Percentiles rank a stretch among this genome's conserved stretches.
Evolutionary conservation across 2,329 filamentous ascomycete genomes (phyloP).

Genomic region (Trichoderma sp.): DNA sequence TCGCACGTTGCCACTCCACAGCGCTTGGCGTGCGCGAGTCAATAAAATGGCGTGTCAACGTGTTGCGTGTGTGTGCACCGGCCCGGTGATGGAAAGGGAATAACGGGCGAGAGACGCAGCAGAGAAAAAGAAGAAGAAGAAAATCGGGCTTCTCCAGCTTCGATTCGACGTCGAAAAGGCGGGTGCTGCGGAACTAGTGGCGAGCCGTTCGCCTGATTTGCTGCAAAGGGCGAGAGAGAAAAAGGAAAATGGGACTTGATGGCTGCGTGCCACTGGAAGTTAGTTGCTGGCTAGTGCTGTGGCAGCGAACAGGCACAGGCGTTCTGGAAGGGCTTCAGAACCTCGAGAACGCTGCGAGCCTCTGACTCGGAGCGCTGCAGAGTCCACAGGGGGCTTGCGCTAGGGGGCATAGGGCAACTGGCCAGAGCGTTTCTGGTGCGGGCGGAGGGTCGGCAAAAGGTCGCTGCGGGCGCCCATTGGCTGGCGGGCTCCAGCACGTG

Average conservation of each 20-base stretch:
- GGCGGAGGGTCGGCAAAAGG: not conserved
- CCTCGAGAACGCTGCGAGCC: not conserved
- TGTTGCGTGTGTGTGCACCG: not conserved
- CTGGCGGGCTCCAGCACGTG: not conserved
- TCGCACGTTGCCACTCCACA: constrained; percentile 10
- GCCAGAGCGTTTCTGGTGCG: not conserved
- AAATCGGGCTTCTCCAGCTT: not conserved
- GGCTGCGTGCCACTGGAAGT: not conserved
- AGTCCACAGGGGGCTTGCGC: constrained; percentile 2
- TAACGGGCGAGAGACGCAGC: not conserved
- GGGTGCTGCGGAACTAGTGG: not conserved
- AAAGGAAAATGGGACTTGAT: not conserved
- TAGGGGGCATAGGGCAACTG: constrained; percentile 13
- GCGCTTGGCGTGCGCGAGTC: constrained; percentile 12
- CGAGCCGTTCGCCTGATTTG: not conserved
- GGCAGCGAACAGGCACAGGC: not conserved
- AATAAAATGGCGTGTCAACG: not conserved
- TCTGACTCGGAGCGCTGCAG: constrained; percentile 5
- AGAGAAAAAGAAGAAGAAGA: not conserved
- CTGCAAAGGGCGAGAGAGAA: not conserved
- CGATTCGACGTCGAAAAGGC: not conserved
- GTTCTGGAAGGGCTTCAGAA: constrained; percentile 18
- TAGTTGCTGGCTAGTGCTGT: not conserved
- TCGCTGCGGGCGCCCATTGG: not conserved
- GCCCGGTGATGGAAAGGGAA: constrained; percentile 1